Percentiles rank a stretch among this genome's conserved stretches.
Conservation (phyloP, 768 basidiomycete species). For the Trametopsis cervina region DNA sequence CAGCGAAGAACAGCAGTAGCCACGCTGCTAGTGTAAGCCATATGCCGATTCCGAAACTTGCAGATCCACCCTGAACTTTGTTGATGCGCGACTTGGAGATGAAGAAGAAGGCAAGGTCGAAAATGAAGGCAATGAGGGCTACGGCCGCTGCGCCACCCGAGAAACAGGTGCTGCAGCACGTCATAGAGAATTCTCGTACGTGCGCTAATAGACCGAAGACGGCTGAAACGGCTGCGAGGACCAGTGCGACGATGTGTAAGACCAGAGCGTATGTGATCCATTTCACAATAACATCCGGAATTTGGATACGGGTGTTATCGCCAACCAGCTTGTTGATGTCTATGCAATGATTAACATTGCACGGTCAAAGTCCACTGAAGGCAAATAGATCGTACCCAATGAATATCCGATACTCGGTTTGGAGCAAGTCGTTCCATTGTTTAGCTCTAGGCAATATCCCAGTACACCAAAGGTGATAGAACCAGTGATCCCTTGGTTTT, state of each 20-base stretch:
- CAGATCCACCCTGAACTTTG: slow-evolving; percentile 59
- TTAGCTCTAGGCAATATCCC: slow-evolving; percentile 73
- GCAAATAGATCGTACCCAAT: slow-evolving; percentile 43
- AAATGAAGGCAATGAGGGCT: slow-evolving; percentile 82
- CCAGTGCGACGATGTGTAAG: slow-evolving; percentile 85
- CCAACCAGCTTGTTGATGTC: slow-evolving; percentile 82
- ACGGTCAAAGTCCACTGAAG: not conserved
- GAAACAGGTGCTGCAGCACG: slow-evolving; percentile 73
- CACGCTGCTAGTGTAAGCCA: slow-evolving; percentile 90
- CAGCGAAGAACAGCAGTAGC: slow-evolving; percentile 82
- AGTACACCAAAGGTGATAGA: slow-evolving; percentile 81
- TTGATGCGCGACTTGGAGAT: slow-evolving; percentile 83
- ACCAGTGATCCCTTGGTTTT: slow-evolving; percentile 41
- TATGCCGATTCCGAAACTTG: slow-evolving; percentile 79
- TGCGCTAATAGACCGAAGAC: slow-evolving; percentile 86
- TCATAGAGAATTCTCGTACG: slow-evolving; percentile 80
- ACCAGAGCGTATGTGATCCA: slow-evolving; percentile 95
- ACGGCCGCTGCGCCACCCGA: slow-evolving; percentile 76
- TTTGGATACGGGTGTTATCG: slow-evolving; percentile 54
- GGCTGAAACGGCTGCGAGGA: slow-evolving; percentile 59
- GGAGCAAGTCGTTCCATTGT: slow-evolving; percentile 61
- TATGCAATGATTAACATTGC: slow-evolving; percentile 23
- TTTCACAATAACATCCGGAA: slow-evolving; percentile 81
- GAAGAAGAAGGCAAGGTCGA: slow-evolving; percentile 90
- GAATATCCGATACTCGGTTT: slow-evolving; percentile 80